Base-by-base conservation (phyloP, 352 stramenopile genomes). In the Phytophthora chlamydospora region DNA sequence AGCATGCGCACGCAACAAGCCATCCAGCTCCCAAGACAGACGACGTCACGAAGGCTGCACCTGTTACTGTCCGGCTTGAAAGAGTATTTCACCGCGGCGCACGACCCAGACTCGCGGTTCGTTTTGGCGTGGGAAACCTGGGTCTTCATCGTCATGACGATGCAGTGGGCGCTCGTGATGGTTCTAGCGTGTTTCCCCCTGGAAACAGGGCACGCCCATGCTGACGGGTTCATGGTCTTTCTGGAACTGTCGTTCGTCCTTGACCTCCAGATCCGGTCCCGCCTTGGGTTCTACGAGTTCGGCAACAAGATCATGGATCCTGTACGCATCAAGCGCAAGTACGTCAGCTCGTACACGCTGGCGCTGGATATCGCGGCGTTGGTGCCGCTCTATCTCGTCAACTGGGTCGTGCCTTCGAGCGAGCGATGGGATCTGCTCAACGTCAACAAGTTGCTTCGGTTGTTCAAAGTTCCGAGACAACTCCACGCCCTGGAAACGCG, bases 261-360 rank as follows among this genome's bases (percentile, higher is more conserved):
- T 3, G 81, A 90, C 38, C 77, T 90, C 3, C 79, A 72, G 12
- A 42, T 92, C 8, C 74, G 83, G 0, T 83, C 56, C 0, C 78
- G 68, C 6, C 60, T 89, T 13, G 81, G 80, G 3, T 90, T 76
- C 46, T 84, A 83, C 46, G 72, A 86, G 39, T 89, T 83, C 34
- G 83, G 80, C 3, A 89, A 89, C 66, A 90, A 90, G 55, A 69
- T 92, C 1, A 89, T 88, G 75, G 58, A 76, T 10, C 27, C 53
- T 0, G 29, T 44, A 12, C 46, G 55, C 3, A 85, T 90, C n/a
- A 62, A 62, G 13, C 46, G 31, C 1, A 65, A 58, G 8, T 90
- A 89, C 43, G 67, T 85, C 27, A 49, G 56, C 0, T 90, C 83
- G 1, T 21, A 41, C 0, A 64, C 75, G 6, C 89, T 88, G 24